Base-by-base conservation (phyloP, 169 alveolate species). In the Cryptosporidium sp. region DNA sequence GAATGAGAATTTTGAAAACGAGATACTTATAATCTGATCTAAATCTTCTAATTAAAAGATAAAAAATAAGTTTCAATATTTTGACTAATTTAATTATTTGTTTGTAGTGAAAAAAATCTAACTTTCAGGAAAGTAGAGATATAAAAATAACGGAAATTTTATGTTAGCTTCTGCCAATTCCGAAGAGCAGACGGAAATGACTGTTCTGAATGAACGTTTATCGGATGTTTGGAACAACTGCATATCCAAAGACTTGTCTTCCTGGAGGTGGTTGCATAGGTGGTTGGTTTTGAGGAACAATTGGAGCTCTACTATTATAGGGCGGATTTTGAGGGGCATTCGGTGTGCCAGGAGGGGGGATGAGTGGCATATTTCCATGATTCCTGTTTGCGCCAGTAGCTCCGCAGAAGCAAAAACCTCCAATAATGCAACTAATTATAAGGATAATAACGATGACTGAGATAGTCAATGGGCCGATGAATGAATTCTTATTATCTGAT, bases 391-490 rank as follows among this genome's bases (percentile, higher is more conserved):
- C 26, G 0, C 67, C 56, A 10, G 80, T 29, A 21, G 62, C 70
- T 26, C 89, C 89, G 39, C 89, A 80, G 26, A 80, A 80, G 18
- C 89, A 80, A 10, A 80, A 65, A 0, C 89, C 89, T 44, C 89
- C 75, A 62, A 80, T 80, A 45, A 80, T 67, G 26, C 89, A 80
- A 6, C 62, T n/a, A 16, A 80, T 51, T 16, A 80, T 29, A 45
- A 80, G 89, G 29, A 80, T 80, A 16, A 39, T 45, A 60, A 65
- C 89, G 14, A 60, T 31, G 10, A 60, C 56, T 58, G 89, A 61
- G 35, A 80, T 67, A 0, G 75, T 62, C 73, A 80, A 33, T 8
- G 89, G 89, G 1, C 89, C 89, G 26, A 80, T 31, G n/a, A 80
- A 62, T 18, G 68, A 31, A 44, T 80, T 80, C 35, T 45, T 42